phyloP scores from a whole-genome alignment of 345 rosid species.

The Eutrema heterophyllum region DNA sequence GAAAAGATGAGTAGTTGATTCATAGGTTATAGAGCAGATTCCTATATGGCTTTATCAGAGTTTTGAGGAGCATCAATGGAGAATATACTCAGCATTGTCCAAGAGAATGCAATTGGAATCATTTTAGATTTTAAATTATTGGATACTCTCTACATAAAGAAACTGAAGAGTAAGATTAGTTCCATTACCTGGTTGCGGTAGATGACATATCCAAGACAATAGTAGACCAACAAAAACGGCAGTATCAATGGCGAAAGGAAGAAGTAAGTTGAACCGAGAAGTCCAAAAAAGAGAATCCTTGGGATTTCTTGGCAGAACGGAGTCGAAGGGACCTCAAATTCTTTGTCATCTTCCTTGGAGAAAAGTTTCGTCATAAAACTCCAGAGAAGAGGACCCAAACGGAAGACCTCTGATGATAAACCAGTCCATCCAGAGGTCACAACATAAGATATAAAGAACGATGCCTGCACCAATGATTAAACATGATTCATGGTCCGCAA shows the following conservation, averaged over 20 bases:
- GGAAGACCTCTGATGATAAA: constrained; percentile 72
- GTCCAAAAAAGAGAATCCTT: constrained; percentile 62
- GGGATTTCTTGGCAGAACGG: constrained; percentile 70
- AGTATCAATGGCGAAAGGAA: constrained; percentile 84
- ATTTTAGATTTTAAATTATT: background rate
- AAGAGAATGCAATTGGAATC: constrained; percentile 17
- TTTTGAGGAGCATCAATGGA: constrained; percentile 9
- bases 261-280: constrained; percentile 83
- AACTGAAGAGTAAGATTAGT: background rate
- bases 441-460: constrained; percentile 87
- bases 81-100: constrained; percentile 27
- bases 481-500: constrained; percentile 4
- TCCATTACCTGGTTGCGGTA: constrained; percentile 76
- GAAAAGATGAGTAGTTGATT: background rate
- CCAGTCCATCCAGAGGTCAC: constrained; percentile 95
- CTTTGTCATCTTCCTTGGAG: constrained; percentile 39
- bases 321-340: constrained; percentile 55
- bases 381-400: constrained; percentile 54
- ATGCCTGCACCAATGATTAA: constrained; percentile 51
- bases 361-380: constrained; percentile 38
- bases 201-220: constrained; percentile 79
- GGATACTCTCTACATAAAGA: background rate
- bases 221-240: constrained; percentile 82
- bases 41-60: constrained; percentile 15
- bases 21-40: constrained; percentile 14